Percentiles rank a stretch among this genome's conserved stretches.
Conservation (phyloP, 768 basidiomycete genomes). For the Bullera alba region DNA sequence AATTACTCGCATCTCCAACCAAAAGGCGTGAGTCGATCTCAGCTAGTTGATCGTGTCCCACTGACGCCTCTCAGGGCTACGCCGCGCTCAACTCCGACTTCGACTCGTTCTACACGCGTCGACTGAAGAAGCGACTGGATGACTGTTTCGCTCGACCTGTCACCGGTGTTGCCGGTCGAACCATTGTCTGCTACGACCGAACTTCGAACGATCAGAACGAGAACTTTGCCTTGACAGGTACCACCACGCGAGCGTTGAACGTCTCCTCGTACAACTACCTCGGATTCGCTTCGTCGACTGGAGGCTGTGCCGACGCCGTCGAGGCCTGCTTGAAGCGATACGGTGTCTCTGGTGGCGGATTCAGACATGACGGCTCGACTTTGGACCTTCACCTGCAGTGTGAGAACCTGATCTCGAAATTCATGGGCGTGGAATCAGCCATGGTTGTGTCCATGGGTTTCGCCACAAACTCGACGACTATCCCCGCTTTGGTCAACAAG, state of each 20-base stretch:
- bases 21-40: conserved; percentile 58
- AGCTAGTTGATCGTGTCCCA: not conserved
- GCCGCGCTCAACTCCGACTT: conserved; percentile 96
- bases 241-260: conserved; percentile 76
- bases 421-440: conserved; percentile 83
- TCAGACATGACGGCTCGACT: conserved; percentile 77
- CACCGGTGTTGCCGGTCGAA: conserved; percentile 91
- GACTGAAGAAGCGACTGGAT: conserved; percentile 86
- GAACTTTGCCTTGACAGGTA: conserved; percentile 67
- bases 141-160: conserved; percentile 90
- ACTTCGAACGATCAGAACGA: conserved; percentile 72
- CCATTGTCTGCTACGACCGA: conserved; percentile 78
- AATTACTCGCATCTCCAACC: conserved; percentile 77
- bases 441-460: conserved; percentile 76
- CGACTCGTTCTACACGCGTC: conserved; percentile 97
- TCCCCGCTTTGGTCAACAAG: conserved; percentile 82
- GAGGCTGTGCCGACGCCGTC: conserved; percentile 90
- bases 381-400: conserved; percentile 71
- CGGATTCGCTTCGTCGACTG: conserved; percentile 88
- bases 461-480: conserved; percentile 57
- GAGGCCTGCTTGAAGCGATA: conserved; percentile 74
- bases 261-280: conserved; percentile 99
- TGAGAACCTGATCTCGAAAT: conserved; percentile 82
- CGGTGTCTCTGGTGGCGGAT: conserved; percentile 68
- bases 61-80: conserved; percentile 61